These are phyloP conservation scores for Xylaria hypoxylon DNA, from an alignment of 2,329 filamentous ascomycete species.

Conservation along the genomic window DNA sequence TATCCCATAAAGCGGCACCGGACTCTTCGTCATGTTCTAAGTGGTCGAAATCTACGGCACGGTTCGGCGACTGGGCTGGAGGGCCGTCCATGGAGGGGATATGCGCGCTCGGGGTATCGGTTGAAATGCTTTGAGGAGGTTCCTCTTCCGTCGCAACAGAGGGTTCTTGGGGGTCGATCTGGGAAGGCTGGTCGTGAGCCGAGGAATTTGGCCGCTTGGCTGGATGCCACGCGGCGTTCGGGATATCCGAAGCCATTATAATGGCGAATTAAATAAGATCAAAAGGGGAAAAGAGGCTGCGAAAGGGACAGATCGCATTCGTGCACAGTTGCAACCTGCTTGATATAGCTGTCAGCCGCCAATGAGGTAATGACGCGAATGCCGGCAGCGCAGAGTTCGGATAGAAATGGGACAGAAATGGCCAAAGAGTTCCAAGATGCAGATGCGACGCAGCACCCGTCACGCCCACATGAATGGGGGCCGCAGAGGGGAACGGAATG, in stretches of 20 bases:
- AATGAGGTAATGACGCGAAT: constrained; percentile 19
- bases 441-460: constrained; percentile 2
- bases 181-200: constrained; percentile 35
- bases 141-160: constrained; percentile 20
- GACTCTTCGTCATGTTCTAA: constrained; percentile 44
- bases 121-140: not conserved
- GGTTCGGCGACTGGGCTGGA: constrained; percentile 34
- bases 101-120: constrained; percentile 35
- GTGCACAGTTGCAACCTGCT: constrained; percentile 36
- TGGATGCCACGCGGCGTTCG: constrained; percentile 62
- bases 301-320: constrained; percentile 37
- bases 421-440: not conserved
- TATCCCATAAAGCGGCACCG: constrained; percentile 46
- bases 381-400: constrained; percentile 21
- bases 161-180: constrained; percentile 28
- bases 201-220: constrained; percentile 62
- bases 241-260: constrained; percentile 58
- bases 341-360: constrained; percentile 33
- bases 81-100: constrained; percentile 34
- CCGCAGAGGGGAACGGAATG: constrained; percentile 19
- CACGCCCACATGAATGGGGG: constrained; percentile 24
- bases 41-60: constrained; percentile 43
- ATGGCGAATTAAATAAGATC: constrained; percentile 49
- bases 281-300: constrained; percentile 40
- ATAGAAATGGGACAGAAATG: not conserved